Evolutionary conservation across 2,329 filamentous ascomycete species (phyloP).

Genomic region (Xylaria sp.): DNA sequence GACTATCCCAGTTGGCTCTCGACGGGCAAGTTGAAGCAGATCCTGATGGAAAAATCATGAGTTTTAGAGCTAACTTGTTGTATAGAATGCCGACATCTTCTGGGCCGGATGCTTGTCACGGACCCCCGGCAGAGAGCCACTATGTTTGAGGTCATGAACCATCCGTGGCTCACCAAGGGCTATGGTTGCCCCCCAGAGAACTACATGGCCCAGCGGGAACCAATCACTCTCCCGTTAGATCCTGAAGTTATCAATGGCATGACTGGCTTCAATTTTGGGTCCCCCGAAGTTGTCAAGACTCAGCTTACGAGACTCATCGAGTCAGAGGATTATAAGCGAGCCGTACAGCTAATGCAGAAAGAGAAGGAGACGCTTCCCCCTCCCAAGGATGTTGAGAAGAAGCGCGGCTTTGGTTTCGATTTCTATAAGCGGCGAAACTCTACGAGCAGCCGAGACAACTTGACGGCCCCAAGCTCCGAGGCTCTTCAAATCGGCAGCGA

Average conservation of each 20-base stretch:
- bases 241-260: conserved; percentile 80
- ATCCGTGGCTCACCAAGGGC: conserved; percentile 94
- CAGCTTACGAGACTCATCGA: conserved; percentile 84
- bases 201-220: conserved; percentile 75
- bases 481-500: conserved; percentile 77
- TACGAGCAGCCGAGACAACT: conserved; percentile 78
- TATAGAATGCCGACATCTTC: conserved; percentile 85
- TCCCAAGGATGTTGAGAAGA: conserved; percentile 68
- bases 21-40: conserved; percentile 56
- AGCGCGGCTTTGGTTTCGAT: conserved; percentile 81
- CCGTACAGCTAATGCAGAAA: conserved; percentile 64
- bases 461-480: conserved; percentile 79
- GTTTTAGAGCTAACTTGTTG: conserved; percentile 33
- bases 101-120: conserved; percentile 92
- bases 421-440: conserved; percentile 96
- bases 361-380: conserved; percentile 57
- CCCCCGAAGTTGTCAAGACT: conserved; percentile 72
- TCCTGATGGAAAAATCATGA: conserved; percentile 7
- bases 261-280: conserved; percentile 96
- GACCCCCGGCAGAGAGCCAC: conserved; percentile 83
- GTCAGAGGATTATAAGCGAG: conserved; percentile 88
- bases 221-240: conserved; percentile 79
- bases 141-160: conserved; percentile 85
- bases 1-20: conserved; percentile 95
- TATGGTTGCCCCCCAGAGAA: conserved; percentile 85